These are phyloP conservation scores for Dryas alaskensis DNA, from an alignment of 306 rosid species.

Conservation along the genomic window DNA sequence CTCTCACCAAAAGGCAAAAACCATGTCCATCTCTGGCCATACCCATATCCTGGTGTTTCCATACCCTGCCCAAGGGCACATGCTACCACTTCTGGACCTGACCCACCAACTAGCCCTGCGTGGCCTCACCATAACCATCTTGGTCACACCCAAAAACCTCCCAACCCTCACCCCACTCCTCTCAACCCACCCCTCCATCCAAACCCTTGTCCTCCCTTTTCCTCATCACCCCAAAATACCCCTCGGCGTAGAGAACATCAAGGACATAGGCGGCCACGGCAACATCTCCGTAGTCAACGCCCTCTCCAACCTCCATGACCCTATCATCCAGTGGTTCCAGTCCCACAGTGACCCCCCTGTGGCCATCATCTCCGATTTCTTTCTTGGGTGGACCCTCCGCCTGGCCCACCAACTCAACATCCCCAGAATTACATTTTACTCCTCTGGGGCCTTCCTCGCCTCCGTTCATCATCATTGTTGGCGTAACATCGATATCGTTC, in stretches of 20 bases:
- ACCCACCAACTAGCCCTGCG: conserved; percentile 45
- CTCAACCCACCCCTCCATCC: conserved; percentile 45
- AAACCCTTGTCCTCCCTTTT: conserved; percentile 52
- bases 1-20: neutral
- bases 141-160: conserved; percentile 67
- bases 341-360: conserved; percentile 51
- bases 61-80: conserved; percentile 78
- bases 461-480: conserved; percentile 26
- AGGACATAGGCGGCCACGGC: conserved; percentile 53
- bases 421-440: conserved; percentile 37
- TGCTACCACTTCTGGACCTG: conserved; percentile 53
- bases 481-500: neutral
- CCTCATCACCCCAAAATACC: conserved; percentile 65
- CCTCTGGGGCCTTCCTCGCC: conserved; percentile 11
- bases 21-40: neutral
- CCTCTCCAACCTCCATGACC: conserved; percentile 33
- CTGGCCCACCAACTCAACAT: conserved; percentile 34
- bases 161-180: conserved; percentile 42
- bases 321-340: conserved; percentile 38
- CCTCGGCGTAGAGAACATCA: conserved; percentile 43
- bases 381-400: conserved; percentile 46
- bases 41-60: conserved; percentile 58
- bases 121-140: conserved; percentile 42
- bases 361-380: conserved; percentile 55
- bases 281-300: conserved; percentile 38